These are phyloP conservation scores for Kodamaea hsintzibuensis DNA, from an alignment of 805 yeast species.

Conservation along the genomic window DNA sequence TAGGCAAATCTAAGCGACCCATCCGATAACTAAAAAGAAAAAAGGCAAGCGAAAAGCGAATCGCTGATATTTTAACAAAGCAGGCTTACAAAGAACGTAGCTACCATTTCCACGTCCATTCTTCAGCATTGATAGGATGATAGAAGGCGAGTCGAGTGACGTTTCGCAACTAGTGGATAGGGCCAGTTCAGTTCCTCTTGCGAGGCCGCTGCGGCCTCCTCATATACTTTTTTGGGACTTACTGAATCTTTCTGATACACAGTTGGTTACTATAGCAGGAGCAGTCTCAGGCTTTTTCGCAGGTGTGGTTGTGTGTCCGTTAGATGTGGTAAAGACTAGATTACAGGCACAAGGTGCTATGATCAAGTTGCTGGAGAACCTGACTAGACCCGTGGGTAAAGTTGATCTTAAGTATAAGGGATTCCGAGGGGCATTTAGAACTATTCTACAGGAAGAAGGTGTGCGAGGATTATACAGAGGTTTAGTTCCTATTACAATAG, in stretches of 20 bases:
- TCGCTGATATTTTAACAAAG: neutral
- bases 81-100: neutral
- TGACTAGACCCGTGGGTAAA: conserved; percentile 17
- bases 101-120: neutral
- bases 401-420: conserved; percentile 51
- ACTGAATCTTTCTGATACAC: conserved; percentile 17
- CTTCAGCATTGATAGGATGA: neutral
- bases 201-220: neutral
- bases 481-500: conserved; percentile 85
- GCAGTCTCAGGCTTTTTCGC: conserved; percentile 92
- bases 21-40: conserved; percentile 1
- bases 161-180: neutral
- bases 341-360: conserved; percentile 85
- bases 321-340: conserved; percentile 93
- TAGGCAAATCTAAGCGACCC: neutral
- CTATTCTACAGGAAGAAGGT: conserved; percentile 79
- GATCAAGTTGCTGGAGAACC: conserved; percentile 10
- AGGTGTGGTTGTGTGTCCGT: conserved; percentile 89
- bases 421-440: conserved; percentile 58
- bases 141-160: neutral
- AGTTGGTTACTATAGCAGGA: conserved; percentile 80
- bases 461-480: conserved; percentile 84
- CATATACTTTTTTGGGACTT: neutral
- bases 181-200: neutral
- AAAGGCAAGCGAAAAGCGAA: conserved; percentile 2